A percentile compares a stretch with the other conserved stretches of the same genome.
Conservation (phyloP, 768 basidiomycete genomes). For the Hydnomerulius pinastri region DNA sequence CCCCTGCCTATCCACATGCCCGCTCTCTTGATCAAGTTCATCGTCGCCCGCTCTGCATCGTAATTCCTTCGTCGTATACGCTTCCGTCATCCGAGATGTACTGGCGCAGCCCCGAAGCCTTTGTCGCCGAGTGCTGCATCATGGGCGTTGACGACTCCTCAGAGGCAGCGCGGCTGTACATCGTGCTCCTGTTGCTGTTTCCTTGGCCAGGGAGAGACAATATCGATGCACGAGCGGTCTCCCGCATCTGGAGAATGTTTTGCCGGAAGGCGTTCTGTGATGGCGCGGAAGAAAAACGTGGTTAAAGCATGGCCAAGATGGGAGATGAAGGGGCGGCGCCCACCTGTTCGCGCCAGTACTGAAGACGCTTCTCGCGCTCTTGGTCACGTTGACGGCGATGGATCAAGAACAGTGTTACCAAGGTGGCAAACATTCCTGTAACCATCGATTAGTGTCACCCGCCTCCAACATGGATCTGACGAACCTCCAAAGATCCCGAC, state of each 20-base stretch:
- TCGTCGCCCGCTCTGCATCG: slow-evolving; percentile 39
- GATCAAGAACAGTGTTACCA: slow-evolving; percentile 66
- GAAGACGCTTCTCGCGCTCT: slow-evolving; percentile 81
- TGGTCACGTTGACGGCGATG: slow-evolving; percentile 72
- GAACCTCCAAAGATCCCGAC: slow-evolving; percentile 73
- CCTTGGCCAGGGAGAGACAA: slow-evolving; percentile 52
- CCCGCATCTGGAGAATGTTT: slow-evolving; percentile 78
- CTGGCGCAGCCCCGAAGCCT: slow-evolving; percentile 56
- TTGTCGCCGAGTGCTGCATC: slow-evolving; percentile 42
- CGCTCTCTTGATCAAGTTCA: neutral
- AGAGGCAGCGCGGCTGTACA: slow-evolving; percentile 48
- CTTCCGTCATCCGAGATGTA: slow-evolving; percentile 52
- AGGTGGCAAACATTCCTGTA: slow-evolving; percentile 73
- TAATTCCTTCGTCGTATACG: slow-evolving; percentile 48
- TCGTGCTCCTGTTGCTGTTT: slow-evolving; percentile 48
- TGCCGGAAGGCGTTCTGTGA: slow-evolving; percentile 74
- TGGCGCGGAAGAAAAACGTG: neutral
- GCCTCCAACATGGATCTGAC: slow-evolving; percentile 17
- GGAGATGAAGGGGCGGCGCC: neutral
- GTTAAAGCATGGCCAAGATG: neutral
- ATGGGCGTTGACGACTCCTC: slow-evolving; percentile 62
- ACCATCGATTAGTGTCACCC: neutral
- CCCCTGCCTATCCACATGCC: neutral
- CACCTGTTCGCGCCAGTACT: slow-evolving; percentile 91
- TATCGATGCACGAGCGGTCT: slow-evolving; percentile 68